Evolutionary conservation across 192 early-diverging fungal species (phyloP).

Genomic region (Backusella circina): DNA sequence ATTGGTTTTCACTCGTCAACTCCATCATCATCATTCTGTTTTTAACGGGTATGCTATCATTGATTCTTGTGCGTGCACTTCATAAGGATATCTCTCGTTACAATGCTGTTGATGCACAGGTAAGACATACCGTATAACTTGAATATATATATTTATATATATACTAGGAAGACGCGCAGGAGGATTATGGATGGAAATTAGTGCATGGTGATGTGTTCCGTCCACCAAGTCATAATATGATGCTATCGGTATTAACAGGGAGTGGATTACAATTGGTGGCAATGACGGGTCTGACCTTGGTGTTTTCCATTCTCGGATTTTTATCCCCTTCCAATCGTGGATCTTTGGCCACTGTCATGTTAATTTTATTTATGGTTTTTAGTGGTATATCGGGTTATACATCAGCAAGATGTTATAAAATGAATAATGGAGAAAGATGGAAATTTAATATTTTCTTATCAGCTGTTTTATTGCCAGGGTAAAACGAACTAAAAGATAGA

Average conservation of each 20-base stretch:
- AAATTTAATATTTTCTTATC: conserved; percentile 80
- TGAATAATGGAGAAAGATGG: conserved; percentile 87
- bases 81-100: conserved; percentile 93
- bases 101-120: conserved; percentile 58
- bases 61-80: conserved; percentile 85
- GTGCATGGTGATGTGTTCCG: conserved; percentile 98
- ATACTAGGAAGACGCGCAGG: conserved; percentile 64
- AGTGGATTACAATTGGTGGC: conserved; percentile 78
- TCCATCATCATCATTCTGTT: conserved; percentile 91
- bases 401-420: conserved; percentile 89
- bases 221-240: conserved; percentile 67
- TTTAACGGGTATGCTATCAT: conserved; percentile 84
- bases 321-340: conserved; percentile 88
- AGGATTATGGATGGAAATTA: conserved; percentile 98
- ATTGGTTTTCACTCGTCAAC: conserved; percentile 95
- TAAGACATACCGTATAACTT: not conserved
- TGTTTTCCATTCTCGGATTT: conserved; percentile 95
- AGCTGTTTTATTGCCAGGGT: conserved; percentile 72
- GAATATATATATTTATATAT: not conserved
- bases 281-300: conserved; percentile 68
- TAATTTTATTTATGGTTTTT: conserved; percentile 90
- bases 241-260: conserved; percentile 80
- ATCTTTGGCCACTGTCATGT: conserved; percentile 87
- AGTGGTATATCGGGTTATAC: conserved; percentile 83
- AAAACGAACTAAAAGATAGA: not conserved